Evolutionary conservation across 768 basidiomycete species (phyloP), one percentile per base, ranked within the genome.

Genomic region (Rhodotorula graminis): DNA sequence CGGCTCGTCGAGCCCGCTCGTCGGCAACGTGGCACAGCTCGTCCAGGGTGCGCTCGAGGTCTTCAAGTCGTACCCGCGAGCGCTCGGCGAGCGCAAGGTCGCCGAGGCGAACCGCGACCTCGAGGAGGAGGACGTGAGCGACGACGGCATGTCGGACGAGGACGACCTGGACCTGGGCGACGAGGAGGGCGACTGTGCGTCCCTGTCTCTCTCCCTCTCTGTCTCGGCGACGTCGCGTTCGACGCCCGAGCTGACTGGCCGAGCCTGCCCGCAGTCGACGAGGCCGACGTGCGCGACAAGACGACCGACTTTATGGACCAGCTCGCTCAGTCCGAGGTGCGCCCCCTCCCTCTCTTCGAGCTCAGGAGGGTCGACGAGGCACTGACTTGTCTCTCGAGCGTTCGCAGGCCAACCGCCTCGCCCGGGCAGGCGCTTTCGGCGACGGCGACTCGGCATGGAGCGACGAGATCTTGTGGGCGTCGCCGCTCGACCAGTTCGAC

Each of bases 241-340:
- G 61, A 31, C 37, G n/a, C n/a, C n/a, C n/a, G 53, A 53, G 61
- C 29, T 46, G 29, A 50, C n/a, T 3, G 64, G 62, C 57, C 52
- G 56, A 73, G 29, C 25, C 25, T 40, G 3, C 19, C 15, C 19
- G 37, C 46, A 53, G 61, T 37, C 50, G 72, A 76, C 88, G 91
- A 90, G 47, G 70, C 65, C 79, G 92, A 94, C 80, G 90, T 93
- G 25, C 92, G 89, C 88, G 92, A 93, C 77, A 89, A 90, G 70
- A 90, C 92, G 76, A 91, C 91, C 15, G 90, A 89, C 14, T 94
- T 93, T 79, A 84, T 92, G 57, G 91, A 93, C 80, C 83, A 92
- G 85, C 85, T 94, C 47, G 92, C 91, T 14, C 87, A 87, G 76
- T 89, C 93, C 85, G 90, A 90, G 79, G 70, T 71, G 27, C 33